Percentiles rank a stretch among this genome's conserved stretches.
phyloP scores from a whole-genome alignment of 305 asterid species.

The Plantago coronopus region DNA sequence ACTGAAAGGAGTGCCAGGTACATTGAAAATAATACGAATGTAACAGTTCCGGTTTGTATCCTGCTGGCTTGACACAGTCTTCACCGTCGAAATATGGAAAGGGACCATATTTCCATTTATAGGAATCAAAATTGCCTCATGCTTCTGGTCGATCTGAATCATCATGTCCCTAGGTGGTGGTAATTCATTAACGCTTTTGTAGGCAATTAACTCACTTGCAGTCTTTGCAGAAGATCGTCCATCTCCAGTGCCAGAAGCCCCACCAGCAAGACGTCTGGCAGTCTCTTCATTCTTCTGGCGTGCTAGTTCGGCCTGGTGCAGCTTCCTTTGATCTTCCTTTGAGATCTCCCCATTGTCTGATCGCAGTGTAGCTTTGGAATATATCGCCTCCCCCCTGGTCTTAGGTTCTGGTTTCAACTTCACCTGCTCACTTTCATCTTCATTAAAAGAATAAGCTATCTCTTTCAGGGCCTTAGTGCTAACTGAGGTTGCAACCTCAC shows the following conservation, averaged over 20 bases:
- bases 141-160: slow-evolving; percentile 77
- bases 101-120: slow-evolving; percentile 70
- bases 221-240: slow-evolving; percentile 32
- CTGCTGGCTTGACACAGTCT: slow-evolving; percentile 69
- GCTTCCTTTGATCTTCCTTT: slow-evolving; percentile 60
- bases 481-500: slow-evolving; percentile 43
- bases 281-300: slow-evolving; percentile 70
- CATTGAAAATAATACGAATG: slow-evolving; percentile 63
- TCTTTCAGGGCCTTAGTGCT: slow-evolving; percentile 50
- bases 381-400: slow-evolving; percentile 22
- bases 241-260: slow-evolving; percentile 31
- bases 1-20: slow-evolving; percentile 71
- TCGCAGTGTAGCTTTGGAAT: slow-evolving; percentile 64
- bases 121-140: slow-evolving; percentile 70
- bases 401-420: slow-evolving; percentile 33
- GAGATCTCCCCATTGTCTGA: slow-evolving; percentile 65
- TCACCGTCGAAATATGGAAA: slow-evolving; percentile 70
- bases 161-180: slow-evolving; percentile 63
- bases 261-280: slow-evolving; percentile 64
- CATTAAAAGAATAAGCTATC: slow-evolving; percentile 52
- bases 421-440: slow-evolving; percentile 41
- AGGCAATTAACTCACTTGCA: slow-evolving; percentile 56
- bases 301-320: slow-evolving; percentile 71
- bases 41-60: slow-evolving; percentile 66
- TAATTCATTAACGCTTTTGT: slow-evolving; percentile 56